A percentile compares a stretch with the other conserved stretches of the same genome.
Conservation (phyloP, 1,284 basidiomycete species). For the Puccinia horiana region DNA sequence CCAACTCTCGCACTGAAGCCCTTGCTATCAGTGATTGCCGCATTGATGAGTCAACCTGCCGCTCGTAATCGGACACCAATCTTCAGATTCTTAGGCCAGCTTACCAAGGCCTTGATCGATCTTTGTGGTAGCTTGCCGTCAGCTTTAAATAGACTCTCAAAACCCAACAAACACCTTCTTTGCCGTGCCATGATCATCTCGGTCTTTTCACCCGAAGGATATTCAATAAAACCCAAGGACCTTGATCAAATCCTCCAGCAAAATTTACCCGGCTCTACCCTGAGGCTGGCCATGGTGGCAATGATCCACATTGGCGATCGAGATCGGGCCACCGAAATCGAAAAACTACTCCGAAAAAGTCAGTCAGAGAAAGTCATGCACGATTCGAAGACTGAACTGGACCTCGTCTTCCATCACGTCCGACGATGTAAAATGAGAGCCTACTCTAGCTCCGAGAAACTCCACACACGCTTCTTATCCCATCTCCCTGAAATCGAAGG, state of each 20-base stretch:
- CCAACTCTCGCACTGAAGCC: slow-evolving; percentile 31
- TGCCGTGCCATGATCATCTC: slow-evolving; percentile 38
- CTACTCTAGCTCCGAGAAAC: slow-evolving; percentile 42
- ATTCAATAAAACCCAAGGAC: slow-evolving; percentile 21
- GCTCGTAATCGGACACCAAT: slow-evolving; percentile 25
- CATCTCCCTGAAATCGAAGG: slow-evolving; percentile 19
- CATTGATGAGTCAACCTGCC: slow-evolving; percentile 25
- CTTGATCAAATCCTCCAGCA: slow-evolving; percentile 28
- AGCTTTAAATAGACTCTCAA: slow-evolving; percentile 35
- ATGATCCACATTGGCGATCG: slow-evolving; percentile 41
- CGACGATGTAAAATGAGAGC: slow-evolving; percentile 37
- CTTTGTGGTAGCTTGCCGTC: slow-evolving; percentile 37
- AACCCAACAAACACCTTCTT: slow-evolving; percentile 30
- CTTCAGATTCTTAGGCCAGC: slow-evolving; percentile 25
- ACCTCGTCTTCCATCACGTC: slow-evolving; percentile 36
- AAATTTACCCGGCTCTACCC: slow-evolving; percentile 29
- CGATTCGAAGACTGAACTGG: slow-evolving; percentile 27
- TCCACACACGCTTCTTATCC: slow-evolving; percentile 27
- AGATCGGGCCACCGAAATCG: slow-evolving; percentile 26
- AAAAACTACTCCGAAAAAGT: slow-evolving; percentile 12
- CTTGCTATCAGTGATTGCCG: slow-evolving; percentile 44
- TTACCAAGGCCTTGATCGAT: slow-evolving; percentile 25
- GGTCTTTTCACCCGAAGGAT: slow-evolving; percentile 33
- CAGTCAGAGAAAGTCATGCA: slow-evolving; percentile 7
- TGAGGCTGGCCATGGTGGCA: slow-evolving; percentile 28